Conservation (phyloP, 257 asterid genomes). For the Capsicum baccatum region DNA sequence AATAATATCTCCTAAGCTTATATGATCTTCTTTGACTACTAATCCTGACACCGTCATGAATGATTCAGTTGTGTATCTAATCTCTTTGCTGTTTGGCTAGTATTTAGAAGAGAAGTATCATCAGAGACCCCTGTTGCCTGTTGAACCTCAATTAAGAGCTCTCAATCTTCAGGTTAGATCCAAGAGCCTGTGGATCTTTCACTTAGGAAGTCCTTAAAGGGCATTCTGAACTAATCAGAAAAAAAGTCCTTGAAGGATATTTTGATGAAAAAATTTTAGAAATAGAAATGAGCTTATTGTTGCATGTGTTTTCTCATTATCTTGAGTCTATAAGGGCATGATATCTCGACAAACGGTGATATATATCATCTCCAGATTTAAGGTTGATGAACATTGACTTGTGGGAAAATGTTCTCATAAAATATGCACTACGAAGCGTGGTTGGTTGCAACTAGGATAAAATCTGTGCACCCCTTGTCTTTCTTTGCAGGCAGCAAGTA, state of each 20-base stretch:
- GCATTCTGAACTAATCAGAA: background rate
- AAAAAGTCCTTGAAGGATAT: background rate
- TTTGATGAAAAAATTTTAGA: background rate
- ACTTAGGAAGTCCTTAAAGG: background rate
- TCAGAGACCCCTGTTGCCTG: slow-evolving; percentile 57
- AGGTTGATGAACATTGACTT: background rate
- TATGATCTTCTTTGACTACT: background rate
- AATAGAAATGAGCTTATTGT: background rate
- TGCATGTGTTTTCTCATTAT: slow-evolving; percentile 1
- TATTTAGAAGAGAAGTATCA: slow-evolving; percentile 80
- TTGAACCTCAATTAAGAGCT: slow-evolving; percentile 68
- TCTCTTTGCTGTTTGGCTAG: slow-evolving; percentile 41
- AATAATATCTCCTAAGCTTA: background rate
- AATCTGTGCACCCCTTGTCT: background rate
- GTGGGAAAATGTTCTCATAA: background rate
- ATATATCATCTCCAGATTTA: slow-evolving; percentile 19
- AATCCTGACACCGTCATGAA: background rate
- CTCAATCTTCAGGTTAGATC: slow-evolving; percentile 77
- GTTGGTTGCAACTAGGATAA: slow-evolving; percentile 14
- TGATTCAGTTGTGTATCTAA: slow-evolving; percentile 13
- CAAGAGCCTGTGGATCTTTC: background rate
- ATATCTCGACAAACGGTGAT: slow-evolving; percentile 6
- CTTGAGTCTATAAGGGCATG: background rate
- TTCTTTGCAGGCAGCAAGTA: slow-evolving; percentile 65
- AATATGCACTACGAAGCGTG: background rate